phyloP scores from a whole-genome alignment of 2,329 filamentous ascomycete species.

The Apiospora marii region DNA sequence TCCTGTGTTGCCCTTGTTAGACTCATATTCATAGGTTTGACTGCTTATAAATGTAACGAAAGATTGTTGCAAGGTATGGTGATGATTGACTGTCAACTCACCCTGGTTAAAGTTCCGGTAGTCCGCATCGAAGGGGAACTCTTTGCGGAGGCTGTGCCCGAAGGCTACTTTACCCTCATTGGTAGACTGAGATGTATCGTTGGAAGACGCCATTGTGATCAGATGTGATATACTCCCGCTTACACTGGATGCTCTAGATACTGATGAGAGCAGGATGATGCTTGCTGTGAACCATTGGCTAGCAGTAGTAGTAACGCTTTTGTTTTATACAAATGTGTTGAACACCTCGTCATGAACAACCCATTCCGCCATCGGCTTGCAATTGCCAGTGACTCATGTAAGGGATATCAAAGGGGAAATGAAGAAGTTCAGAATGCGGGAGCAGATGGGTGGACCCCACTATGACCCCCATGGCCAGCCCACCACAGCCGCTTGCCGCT shows the following conservation, averaged over 20 bases:
- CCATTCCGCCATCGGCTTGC: neutral
- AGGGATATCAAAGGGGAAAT: neutral
- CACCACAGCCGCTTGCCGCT: too few relatives aligned
- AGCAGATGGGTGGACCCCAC: neutral
- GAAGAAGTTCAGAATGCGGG: neutral
- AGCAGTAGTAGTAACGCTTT: neutral
- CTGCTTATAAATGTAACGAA: neutral
- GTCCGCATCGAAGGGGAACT: conserved; percentile 74
- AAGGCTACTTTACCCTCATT: conserved; percentile 42
- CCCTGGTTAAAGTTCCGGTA: conserved; percentile 83
- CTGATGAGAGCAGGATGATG: neutral
- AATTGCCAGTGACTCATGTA: conserved; percentile 1
- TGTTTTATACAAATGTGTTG: neutral
- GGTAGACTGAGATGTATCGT: neutral
- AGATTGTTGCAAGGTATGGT: neutral
- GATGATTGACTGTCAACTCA: conserved; percentile 43
- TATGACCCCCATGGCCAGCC: too few relatives aligned
- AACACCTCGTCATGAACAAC: neutral
- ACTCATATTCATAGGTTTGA: too few relatives aligned
- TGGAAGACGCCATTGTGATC: neutral
- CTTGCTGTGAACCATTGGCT: neutral
- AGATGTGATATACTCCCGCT: neutral
- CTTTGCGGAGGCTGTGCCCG: conserved; percentile 62
- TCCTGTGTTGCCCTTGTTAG: conserved; percentile 53
- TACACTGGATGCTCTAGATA: neutral